Evolutionary conservation across 2,329 filamentous ascomycete genomes (phyloP), one percentile per base, ranked within the genome.

Genomic region (Sporothrix variecibatus): DNA sequence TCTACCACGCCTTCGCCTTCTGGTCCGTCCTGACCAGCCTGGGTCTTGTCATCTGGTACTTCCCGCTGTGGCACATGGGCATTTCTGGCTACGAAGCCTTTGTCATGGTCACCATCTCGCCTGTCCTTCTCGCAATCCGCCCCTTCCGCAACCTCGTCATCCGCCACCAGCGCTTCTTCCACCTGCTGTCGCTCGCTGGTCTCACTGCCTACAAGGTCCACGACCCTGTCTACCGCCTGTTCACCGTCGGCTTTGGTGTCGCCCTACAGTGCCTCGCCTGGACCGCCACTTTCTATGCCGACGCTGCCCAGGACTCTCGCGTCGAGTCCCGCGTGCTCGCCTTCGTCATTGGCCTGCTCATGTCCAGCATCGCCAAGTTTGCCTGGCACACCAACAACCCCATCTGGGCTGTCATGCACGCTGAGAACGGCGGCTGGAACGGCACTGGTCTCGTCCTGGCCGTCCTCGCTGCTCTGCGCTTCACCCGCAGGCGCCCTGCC

Each of bases 41-140:
- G 71, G 95, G 94, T 34, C 86, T 99, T 62, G 87, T 93, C 58
- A 92, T 99, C 62, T 99, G 96, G 96, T 99, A 97, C 83, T 99
- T 99, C 81, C 96, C 96, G 17, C 89, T 99, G 12, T 99, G 96
- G 96, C 91, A 98, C 82, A 99, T 99, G 96, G 96, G 96, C 38
- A 97, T 99, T 75, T 98, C 95, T 3, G 96, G 96, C 76, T 99
- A 96, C 80, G 96, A 99, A 83, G 92, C 91, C 60, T 87, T 97
- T 77, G 91, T 99, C 79, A 92, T 98, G 90, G 89, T 88, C 69
- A 95, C 94, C 3, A 82, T 95, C 71, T 93, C 95, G 4, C 96
- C 96, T 0, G 86, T 95, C 53, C 82, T 98, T 26, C 89, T 99
- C 60, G 90, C 87, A 28, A 91, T 94, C 76, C 87, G 87, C 65